Evolutionary conservation across 306 rosid genomes (phyloP), one percentile per base, ranked within the genome.

Genomic region (Myrica gale): DNA sequence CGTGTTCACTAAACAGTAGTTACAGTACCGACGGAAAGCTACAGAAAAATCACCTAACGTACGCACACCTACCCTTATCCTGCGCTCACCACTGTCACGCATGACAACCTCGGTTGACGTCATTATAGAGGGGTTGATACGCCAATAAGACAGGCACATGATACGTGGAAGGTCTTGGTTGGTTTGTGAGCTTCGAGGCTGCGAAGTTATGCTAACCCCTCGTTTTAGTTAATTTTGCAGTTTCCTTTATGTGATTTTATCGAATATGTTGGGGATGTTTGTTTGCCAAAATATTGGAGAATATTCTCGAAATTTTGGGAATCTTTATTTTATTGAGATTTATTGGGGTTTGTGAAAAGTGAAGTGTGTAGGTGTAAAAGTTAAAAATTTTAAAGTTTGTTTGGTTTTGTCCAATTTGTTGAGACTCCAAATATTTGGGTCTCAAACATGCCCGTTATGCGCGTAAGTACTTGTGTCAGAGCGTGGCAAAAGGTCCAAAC

Each of bases 1-100:
- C 71, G 9, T 54, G 52, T 77, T 81, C 70, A 79, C 84, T 74
- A n/a, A 41, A 65, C 17, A 8, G n/a, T n/a, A n/a, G n/a, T n/a
- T n/a, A n/a, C n/a, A n/a, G 15, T 19, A 21, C 10, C 21, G 5
- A 21, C 7, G 4, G 42, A 65, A 65, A 41, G 70, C 21, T 13
- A 1, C 20, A 17, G 1, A 4, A 10, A 42, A 16, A 11, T 61
- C 2, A n/a, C 12, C 37, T 41, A 65, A 15, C 70, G 48, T 17
- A 42, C 70, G 50, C 70, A 42, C 13, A 2, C 11, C 15, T 15
- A 6, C 62, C 21, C 20, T 41, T 41, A 41, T 15, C 7, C 10
- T 13, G 70, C 26, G 46, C 70, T 5, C 19, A 41, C 26, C 16
- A 41, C 32, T 45, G 11, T 69, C 56, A 69, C 9, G 63, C 6